Percentiles rank a stretch among this genome's conserved stretches.
Conservation (phyloP, 2,329 filamentous ascomycete species). For the Trichoderma sp. region DNA sequence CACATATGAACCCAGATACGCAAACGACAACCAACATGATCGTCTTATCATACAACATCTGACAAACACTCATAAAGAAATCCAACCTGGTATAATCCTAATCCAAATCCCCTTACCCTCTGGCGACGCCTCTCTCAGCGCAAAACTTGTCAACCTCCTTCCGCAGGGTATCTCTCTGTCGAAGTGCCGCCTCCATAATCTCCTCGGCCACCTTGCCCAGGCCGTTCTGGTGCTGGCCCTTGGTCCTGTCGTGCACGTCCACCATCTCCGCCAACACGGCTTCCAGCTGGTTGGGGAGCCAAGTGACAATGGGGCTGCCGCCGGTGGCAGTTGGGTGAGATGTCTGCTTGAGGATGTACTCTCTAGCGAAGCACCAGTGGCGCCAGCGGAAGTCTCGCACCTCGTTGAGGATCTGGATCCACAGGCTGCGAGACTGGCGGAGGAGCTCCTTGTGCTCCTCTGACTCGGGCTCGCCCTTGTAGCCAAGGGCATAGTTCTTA, state of each 20-base stretch:
- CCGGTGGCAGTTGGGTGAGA: slow-evolving; percentile 75
- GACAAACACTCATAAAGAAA: not conserved
- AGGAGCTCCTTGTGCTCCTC: slow-evolving; percentile 43
- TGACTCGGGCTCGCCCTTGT: slow-evolving; percentile 23
- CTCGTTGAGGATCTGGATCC: slow-evolving; percentile 66
- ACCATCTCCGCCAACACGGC: slow-evolving; percentile 72
- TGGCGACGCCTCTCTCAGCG: slow-evolving; percentile 52
- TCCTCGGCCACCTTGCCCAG: slow-evolving; percentile 49
- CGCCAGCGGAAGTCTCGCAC: slow-evolving; percentile 80
- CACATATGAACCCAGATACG: not conserved
- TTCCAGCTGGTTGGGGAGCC: slow-evolving; percentile 77
- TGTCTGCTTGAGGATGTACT: slow-evolving; percentile 80
- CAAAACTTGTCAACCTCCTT: slow-evolving; percentile 79
- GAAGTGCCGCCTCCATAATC: slow-evolving; percentile 64
- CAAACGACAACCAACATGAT: not conserved
- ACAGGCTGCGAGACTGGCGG: slow-evolving; percentile 55
- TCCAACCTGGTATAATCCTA: not conserved
- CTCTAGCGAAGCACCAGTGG: slow-evolving; percentile 81
- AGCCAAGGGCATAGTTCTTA: slow-evolving; percentile 55
- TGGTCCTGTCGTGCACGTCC: slow-evolving; percentile 49
- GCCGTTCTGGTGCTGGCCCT: slow-evolving; percentile 37
- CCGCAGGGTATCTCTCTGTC: slow-evolving; percentile 62
- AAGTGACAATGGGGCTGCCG: slow-evolving; percentile 78
- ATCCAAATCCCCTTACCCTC: not conserved
- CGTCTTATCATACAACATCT: not conserved